Evolutionary conservation across 2,329 filamentous ascomycete species (phyloP).

Genomic region (Lachnellula hyalina): DNA sequence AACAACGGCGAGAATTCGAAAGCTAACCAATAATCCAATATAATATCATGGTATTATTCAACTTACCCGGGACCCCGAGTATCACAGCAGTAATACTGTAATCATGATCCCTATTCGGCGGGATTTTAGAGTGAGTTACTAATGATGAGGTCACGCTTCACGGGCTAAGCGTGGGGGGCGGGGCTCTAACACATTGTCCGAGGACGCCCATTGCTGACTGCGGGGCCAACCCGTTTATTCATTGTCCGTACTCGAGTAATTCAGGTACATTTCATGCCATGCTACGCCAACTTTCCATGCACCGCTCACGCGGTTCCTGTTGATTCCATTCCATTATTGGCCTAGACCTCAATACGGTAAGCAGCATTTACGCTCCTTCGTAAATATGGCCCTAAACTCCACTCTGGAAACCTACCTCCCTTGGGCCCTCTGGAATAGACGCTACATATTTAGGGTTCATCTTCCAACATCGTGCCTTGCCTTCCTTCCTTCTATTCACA

Average conservation of each 20-base stretch:
- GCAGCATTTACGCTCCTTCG: background rate
- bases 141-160: slow-evolving; percentile 27
- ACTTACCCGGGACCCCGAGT: slow-evolving; percentile 13
- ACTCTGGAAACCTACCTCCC: slow-evolving; percentile 8
- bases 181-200: slow-evolving; percentile 15
- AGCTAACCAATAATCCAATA: background rate
- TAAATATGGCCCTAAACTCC: slow-evolving; percentile 4
- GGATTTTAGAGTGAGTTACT: slow-evolving; percentile 17
- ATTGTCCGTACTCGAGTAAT: slow-evolving; percentile 19
- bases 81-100: background rate
- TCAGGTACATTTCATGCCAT: slow-evolving; percentile 12
- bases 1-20: slow-evolving; percentile 2
- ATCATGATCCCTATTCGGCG: slow-evolving; percentile 10
- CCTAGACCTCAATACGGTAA: slow-evolving; percentile 4
- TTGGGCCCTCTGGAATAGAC: slow-evolving; percentile 7
- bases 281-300: background rate
- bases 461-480: no score
- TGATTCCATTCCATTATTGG: slow-evolving; percentile 10
- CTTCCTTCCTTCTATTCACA: background rate
- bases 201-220: slow-evolving; percentile 20
- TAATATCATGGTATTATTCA: no score
- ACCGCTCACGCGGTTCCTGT: slow-evolving; percentile 10
- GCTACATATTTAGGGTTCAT: slow-evolving; percentile 18
- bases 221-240: slow-evolving; percentile 19
- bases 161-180: slow-evolving; percentile 22